Conservation (phyloP, 257 asterid genomes). For the Jaltomata sinuosa region DNA sequence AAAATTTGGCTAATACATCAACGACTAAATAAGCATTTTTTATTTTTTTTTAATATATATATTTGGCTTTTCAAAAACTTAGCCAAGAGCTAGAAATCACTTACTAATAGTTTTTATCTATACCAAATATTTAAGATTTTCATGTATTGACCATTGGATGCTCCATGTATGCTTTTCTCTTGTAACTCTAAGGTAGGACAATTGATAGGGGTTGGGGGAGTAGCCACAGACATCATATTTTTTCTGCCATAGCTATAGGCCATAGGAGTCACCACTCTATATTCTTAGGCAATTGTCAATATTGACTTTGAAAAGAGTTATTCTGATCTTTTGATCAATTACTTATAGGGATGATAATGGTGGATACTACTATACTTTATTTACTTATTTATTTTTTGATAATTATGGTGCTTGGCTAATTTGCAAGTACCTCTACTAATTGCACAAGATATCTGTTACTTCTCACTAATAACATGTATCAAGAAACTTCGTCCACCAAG, state of each 20-base stretch:
- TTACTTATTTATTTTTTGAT: neutral
- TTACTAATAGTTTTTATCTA: neutral
- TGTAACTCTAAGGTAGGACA: neutral
- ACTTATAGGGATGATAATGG: neutral
- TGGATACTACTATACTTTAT: neutral
- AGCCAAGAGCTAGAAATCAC: neutral
- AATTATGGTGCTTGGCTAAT: neutral
- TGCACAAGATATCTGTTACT: too few species aligned
- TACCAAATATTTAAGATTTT: neutral
- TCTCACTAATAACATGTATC: neutral
- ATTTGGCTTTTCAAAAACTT: too few species aligned
- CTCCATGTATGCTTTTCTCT: neutral
- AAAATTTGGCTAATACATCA: too few species aligned
- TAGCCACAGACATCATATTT: neutral
- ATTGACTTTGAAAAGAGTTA: neutral
- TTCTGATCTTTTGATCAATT: neutral
- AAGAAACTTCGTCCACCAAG: neutral
- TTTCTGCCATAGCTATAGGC: neutral
- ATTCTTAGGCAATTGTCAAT: neutral
- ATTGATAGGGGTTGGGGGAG: neutral
- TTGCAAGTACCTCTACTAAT: too few species aligned
- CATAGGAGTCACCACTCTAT: neutral
- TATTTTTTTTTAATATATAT: too few species aligned
- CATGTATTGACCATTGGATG: neutral
- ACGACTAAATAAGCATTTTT: too few species aligned